phyloP scores from a whole-genome alignment of 306 rosid species.

The Acacia acuminata region DNA sequence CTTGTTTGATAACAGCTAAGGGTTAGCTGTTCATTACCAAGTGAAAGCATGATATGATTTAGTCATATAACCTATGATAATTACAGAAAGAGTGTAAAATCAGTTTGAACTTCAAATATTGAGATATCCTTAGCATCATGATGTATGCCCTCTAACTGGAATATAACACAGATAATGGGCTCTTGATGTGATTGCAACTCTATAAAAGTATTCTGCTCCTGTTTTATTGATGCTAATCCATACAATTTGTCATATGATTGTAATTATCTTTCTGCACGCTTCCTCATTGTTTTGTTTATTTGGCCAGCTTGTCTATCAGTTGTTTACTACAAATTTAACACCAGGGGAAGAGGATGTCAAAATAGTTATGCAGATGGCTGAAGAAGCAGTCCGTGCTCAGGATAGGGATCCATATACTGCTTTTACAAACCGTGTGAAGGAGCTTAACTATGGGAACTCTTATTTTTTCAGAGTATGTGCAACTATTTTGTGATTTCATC shows the following conservation, averaged over 20 bases:
- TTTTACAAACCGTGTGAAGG: constrained; percentile 94
- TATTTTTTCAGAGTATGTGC: constrained; percentile 81
- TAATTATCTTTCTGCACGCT: constrained; percentile 2
- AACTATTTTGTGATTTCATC: constrained; percentile 27
- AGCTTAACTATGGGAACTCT: constrained; percentile 96
- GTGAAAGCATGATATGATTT: neutral
- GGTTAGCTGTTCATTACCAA: constrained; percentile 13
- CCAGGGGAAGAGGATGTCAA: constrained; percentile 88
- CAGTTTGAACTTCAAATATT: neutral
- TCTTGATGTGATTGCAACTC: constrained; percentile 13
- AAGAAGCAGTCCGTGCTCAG: constrained; percentile 94
- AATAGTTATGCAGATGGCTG: constrained; percentile 98
- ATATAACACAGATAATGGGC: neutral
- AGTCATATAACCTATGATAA: constrained; percentile 13
- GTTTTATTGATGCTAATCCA: neutral
- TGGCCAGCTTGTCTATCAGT: constrained; percentile 91
- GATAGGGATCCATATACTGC: constrained; percentile 94
- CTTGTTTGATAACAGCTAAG: constrained; percentile 10
- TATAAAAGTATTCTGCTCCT: neutral
- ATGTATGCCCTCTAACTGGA: constrained; percentile 20
- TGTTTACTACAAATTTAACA: constrained; percentile 74
- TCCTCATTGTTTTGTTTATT: constrained; percentile 23
- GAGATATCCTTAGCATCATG: neutral
- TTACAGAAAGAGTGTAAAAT: constrained; percentile 1
- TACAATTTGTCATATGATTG: neutral